Conservation (phyloP, 129 eudicot genomes). For the Heracleum sosnowskyi region DNA sequence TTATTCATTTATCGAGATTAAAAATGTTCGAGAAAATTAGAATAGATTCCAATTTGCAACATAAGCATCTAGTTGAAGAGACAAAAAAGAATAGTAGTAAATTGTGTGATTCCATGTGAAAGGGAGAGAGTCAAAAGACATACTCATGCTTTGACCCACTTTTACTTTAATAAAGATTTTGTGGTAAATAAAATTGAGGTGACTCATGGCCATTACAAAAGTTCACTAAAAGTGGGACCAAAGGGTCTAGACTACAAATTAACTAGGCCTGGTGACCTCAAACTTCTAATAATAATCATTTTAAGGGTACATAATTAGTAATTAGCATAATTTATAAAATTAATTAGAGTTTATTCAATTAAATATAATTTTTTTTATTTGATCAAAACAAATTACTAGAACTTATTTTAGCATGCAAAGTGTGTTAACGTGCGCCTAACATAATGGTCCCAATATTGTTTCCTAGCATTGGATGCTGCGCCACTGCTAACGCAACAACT, state of each 20-base stretch:
- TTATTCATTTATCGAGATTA: no score
- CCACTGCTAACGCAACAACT: constrained; percentile 36
- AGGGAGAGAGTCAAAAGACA: background rate
- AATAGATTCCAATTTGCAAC: background rate
- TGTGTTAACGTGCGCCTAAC: constrained; percentile 15
- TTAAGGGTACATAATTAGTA: no score
- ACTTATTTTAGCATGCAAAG: no score
- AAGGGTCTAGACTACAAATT: background rate
- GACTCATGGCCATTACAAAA: background rate
- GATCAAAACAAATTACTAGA: no score
- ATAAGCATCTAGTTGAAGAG: background rate
- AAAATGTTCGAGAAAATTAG: background rate
- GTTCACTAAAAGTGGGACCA: background rate
- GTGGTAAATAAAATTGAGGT: background rate
- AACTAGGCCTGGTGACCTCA: background rate
- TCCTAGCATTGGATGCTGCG: constrained; percentile 14
- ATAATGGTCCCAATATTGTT: background rate
- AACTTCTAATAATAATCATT: no score
- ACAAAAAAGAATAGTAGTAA: background rate
- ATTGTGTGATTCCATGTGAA: background rate
- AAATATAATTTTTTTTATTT: no score
- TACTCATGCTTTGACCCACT: background rate
- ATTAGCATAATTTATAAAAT: background rate
- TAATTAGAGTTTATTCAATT: background rate
- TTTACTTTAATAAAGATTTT: background rate